Percentiles rank a stretch among this genome's conserved stretches.
These are phyloP conservation scores for Colletotrichum chrysophilum DNA, from an alignment of 2,329 filamentous ascomycete species.

Conservation along the genomic window DNA sequence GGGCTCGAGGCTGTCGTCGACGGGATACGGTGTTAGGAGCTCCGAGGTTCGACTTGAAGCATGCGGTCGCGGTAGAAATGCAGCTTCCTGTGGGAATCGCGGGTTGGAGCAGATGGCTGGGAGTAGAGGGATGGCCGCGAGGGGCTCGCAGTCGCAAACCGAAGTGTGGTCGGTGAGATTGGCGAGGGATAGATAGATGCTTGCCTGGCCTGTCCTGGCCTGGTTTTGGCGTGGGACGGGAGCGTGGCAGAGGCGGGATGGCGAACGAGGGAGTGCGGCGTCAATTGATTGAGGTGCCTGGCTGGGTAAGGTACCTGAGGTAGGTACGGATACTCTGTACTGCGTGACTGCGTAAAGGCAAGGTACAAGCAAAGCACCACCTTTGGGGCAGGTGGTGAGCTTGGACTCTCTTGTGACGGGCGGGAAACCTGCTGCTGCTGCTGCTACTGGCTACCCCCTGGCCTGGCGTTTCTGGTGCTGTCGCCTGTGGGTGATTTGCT, in stretches of 20 bases:
- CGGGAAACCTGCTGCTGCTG: neutral
- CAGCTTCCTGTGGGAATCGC: neutral
- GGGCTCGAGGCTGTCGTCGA: neutral
- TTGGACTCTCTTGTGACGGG: slow-evolving; percentile 10
- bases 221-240: neutral
- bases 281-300: neutral
- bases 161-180: slow-evolving; percentile 11
- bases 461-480: neutral
- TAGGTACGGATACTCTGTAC: too few relatives aligned
- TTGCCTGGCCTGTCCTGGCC: slow-evolving; percentile 1
- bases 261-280: neutral
- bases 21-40: slow-evolving; percentile 10
- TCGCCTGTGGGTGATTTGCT: neutral
- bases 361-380: neutral
- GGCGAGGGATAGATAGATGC: slow-evolving; percentile 9
- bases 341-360: too few relatives aligned
- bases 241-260: neutral
- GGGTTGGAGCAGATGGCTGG: slow-evolving; percentile 1
- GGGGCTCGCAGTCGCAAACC: neutral
- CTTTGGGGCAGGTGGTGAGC: slow-evolving; percentile 15
- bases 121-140: slow-evolving; percentile 2
- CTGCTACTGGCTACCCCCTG: neutral
- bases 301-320: neutral
- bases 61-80: neutral
- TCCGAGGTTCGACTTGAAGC: neutral